Evolutionary conservation across 192 early-diverging fungal species (phyloP), one percentile per base, ranked within the genome.

Genomic region (Coemansia erecta): DNA sequence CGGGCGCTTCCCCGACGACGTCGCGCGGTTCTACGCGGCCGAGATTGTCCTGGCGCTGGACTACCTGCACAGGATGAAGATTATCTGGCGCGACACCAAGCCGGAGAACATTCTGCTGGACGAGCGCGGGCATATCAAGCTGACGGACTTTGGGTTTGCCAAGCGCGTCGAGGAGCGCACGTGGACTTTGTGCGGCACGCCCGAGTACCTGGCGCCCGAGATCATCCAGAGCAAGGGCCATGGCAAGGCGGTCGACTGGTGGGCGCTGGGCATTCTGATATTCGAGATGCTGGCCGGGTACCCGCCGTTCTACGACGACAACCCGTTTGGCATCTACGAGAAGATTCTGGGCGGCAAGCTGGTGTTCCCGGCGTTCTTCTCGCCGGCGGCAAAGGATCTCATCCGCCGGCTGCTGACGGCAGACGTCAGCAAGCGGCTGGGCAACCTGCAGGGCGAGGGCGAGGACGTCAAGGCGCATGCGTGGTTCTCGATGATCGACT

Each of bases 211-310:
- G 44, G 96, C 96, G 41, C 96, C 96, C 14, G 90, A 90, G 76
- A 98, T 98, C 56, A 98, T 98, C 80, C 92, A 95, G 77, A 87
- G 87, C 60, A 94, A 92, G 82, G 96, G 96, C 17, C 94, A 98
- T 66, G 93, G 94, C 15, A 97, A 95, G 67, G 87, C 96, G 6
- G 96, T 98, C 9, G 96, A 98, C 73, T 98, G 96, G 96, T 98
- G 96, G 96, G 94, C 94, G 21, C 81, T 98, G 40, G 96, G 96
- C 43, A 96, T 98, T 55, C 78, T 98, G 37, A 92, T 96, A 42
- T 98, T 94, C 72, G 96, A 98, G 72, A 98, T 98, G 96, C 82
- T 98, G 58, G 93, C 91, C 18, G 95, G 95, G 3, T 91, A 94
- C 65, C 96, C 96, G 60, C 96, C 96, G 3, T 98, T 97, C 80